Evolutionary conservation across 495 filamentous ascomycete species (phyloP), one percentile per base, ranked within the genome.

Genomic region (Podospora pseudopauciseta): DNA sequence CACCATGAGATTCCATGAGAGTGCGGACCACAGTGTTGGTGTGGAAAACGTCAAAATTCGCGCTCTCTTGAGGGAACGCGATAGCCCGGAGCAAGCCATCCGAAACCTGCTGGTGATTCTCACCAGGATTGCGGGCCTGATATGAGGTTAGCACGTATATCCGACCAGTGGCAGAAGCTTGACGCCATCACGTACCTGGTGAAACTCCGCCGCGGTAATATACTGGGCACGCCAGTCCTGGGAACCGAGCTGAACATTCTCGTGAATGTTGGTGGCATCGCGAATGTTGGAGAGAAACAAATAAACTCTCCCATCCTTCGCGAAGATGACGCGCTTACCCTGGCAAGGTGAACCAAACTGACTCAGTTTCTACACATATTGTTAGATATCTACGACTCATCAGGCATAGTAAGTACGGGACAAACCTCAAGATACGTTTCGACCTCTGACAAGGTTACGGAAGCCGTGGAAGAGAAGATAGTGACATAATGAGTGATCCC

Each of bases 251-350:
- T 79, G 74, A 57, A 86, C 70, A 18, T 82, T 82, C 34, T 79
- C 74, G 66, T 82, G 80, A 19, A 82, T 78, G 23, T 80, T 79
- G 56, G 77, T 82, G 32, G 86, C 82, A 71, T 89, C 86, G 65
- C 82, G 80, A 58, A 90, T 84, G 68, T 91, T 85, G 16, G 80
- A 75, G 69, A 89, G 85, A 4, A 78, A 82, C 64, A 90, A 73
- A 70, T 84, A 88, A n/a, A 88, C 79, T 54, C 72, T 73, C 56
- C 73, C 74, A 13, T 67, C 70, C 32, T 66, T 63, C 1, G 74
- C 55, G 18, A 77, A 68, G 6, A 77, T 60, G 19, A 76, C 69
- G 65, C 73, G 73, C 34, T 68, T 75, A 39, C 81, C 77, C 20
- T 75, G 69, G 65, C 39, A 49, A 11, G 39, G 39, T 13, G 39